phyloP scores from a whole-genome alignment of 179 eudicot genomes.

The Sideroxylon spinosum region DNA sequence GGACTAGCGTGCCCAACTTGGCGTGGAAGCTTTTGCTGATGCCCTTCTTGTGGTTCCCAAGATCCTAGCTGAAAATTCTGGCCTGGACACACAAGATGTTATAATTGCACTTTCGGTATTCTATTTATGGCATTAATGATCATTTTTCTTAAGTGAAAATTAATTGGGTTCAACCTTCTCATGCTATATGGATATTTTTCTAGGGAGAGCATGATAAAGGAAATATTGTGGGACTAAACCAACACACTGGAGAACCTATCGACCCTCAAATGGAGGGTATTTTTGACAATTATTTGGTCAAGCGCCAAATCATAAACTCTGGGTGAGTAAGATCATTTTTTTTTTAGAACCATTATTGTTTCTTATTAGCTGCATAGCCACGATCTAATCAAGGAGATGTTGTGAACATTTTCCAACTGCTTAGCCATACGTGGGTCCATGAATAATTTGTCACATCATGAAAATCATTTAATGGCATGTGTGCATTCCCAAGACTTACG shows the following conservation, averaged over 20 bases:
- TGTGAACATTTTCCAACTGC: background rate
- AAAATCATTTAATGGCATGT: background rate
- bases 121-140: background rate
- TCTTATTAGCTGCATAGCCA: background rate
- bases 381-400: background rate
- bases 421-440: background rate
- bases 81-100: conserved; percentile 90
- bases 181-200: conserved; percentile 10
- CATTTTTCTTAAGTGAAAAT: background rate
- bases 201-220: conserved; percentile 97
- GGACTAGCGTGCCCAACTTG: conserved; percentile 81
- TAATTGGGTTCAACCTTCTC: background rate
- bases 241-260: conserved; percentile 75
- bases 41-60: conserved; percentile 91
- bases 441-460: background rate
- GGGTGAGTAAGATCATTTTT: background rate
- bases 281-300: conserved; percentile 30
- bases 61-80: conserved; percentile 92
- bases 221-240: conserved; percentile 79
- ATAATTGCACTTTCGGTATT: conserved; percentile 73
- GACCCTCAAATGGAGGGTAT: conserved; percentile 96
- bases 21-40: conserved; percentile 91
- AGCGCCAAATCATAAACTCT: conserved; percentile 8
- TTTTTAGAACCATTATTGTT: background rate
- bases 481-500: background rate